Conservation (phyloP, 2,329 filamentous ascomycete genomes). For the Neurospora crassa region DNA sequence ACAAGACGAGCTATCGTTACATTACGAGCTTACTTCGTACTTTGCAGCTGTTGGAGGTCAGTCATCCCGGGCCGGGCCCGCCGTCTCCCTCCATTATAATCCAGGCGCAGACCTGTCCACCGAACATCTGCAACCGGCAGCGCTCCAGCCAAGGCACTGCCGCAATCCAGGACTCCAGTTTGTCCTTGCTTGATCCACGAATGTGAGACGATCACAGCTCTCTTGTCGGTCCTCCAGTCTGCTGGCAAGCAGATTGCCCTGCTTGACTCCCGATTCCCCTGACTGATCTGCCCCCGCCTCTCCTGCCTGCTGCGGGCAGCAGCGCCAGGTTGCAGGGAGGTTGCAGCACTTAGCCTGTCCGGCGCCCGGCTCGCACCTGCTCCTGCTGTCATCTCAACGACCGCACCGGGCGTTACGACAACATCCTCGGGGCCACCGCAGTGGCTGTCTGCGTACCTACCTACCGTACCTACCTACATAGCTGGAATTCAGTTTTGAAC, state of each 20-base stretch:
- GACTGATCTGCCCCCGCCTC: background rate
- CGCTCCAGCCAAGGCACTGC: background rate
- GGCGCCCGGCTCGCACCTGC: background rate
- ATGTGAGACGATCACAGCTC: background rate
- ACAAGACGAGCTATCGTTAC: background rate
- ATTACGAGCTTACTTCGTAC: background rate
- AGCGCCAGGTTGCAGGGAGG: background rate
- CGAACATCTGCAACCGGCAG: background rate
- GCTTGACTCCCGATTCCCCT: background rate
- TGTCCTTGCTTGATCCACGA: background rate
- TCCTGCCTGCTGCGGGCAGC: background rate
- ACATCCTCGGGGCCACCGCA: background rate
- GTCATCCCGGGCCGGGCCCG: background rate
- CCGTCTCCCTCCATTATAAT: background rate
- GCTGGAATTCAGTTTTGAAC: background rate
- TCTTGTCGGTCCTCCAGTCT: background rate
- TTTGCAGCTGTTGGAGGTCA: background rate
- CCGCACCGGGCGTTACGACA: background rate
- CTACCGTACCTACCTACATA: background rate
- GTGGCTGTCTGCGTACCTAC: background rate
- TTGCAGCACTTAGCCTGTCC: background rate
- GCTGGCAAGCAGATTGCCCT: background rate
- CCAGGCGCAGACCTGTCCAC: background rate
- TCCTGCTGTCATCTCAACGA: background rate
- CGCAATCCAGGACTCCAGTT: background rate